Evolutionary conservation across 768 basidiomycete genomes (phyloP), one percentile per base, ranked within the genome.

Genomic region (Jaapia argillacea): DNA sequence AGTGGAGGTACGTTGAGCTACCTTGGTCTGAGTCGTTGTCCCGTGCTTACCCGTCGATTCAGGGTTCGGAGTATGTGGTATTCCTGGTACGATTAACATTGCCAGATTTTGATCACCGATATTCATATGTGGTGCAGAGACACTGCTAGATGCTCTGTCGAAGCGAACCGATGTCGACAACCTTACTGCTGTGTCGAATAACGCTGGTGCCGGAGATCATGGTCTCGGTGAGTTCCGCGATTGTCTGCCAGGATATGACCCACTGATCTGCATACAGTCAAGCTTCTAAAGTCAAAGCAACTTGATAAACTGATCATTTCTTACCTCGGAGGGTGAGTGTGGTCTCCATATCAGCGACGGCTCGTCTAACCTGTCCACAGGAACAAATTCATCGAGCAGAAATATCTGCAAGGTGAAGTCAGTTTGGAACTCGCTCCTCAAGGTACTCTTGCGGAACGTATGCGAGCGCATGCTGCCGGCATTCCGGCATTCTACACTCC

Each of bases 401-500:
- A 77, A 48, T 93, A 86, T 61, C 75, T 92, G 43, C 71, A 72
- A 5, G 90, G 90, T 41, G 66, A 82, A 47, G 77, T 93, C 46
- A 78, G 81, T 10, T 65, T 92, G 39, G 90, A 93, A 57, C 79
- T 93, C 13, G 85, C 85, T 16, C 90, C 90, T 4, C 90, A 93
- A 62, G 90, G 89, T n/a, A 91, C 87, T 5, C 75, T 93, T 41
- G 77, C 83, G 16, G 90, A 92, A 56, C 81, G 89, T 46, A 70
- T 91, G 50, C 81, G 87, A 31, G 85, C 90, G 7, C 83, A 87
- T 49, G 90, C 86, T 10, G 82, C 85, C n/a, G 89, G 90, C 41
- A 88, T 91, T 49, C 89, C 90, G 14, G 88, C 82, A 24, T 86
- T 93, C 67, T 90, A 71, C 62, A 93, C 86, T 5, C 89, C 89